phyloP scores from a whole-genome alignment of 495 filamentous ascomycete species.

The Poronia punctata region DNA sequence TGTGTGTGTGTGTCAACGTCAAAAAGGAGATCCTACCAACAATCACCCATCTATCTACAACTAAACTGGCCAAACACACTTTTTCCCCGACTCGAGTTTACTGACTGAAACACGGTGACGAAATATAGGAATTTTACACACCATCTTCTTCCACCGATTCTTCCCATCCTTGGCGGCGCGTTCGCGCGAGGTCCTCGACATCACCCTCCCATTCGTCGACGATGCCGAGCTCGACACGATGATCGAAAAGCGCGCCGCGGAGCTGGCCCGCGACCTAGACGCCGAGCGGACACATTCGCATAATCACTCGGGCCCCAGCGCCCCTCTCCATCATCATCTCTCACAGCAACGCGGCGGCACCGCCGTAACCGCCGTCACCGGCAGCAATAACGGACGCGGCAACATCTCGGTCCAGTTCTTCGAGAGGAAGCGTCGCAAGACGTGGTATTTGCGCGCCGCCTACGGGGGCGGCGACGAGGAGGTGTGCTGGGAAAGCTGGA shows the following conservation, averaged over 20 bases:
- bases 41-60: no score
- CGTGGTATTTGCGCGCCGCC: conserved; percentile 68
- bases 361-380: background rate
- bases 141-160: conserved; percentile 98
- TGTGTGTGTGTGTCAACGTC: no score
- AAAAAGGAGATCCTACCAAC: no score
- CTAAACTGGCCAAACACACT: no score
- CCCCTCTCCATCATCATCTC: conserved; percentile 9
- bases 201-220: conserved; percentile 82
- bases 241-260: conserved; percentile 77
- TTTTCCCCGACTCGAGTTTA: no score
- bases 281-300: conserved; percentile 34
- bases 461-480: conserved; percentile 82
- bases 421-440: conserved; percentile 80
- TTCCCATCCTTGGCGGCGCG: conserved; percentile 81
- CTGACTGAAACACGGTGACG: no score
- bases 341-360: conserved; percentile 11
- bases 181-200: conserved; percentile 83
- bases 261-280: conserved; percentile 62
- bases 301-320: conserved; percentile 6
- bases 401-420: conserved; percentile 88
- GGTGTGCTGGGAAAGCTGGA: conserved; percentile 95
- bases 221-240: conserved; percentile 86
- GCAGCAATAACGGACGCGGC: conserved; percentile 56
- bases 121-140: conserved; percentile 80